These are phyloP conservation scores for Lepiota subincarnata DNA, from an alignment of 768 basidiomycete species.

Conservation along the genomic window DNA sequence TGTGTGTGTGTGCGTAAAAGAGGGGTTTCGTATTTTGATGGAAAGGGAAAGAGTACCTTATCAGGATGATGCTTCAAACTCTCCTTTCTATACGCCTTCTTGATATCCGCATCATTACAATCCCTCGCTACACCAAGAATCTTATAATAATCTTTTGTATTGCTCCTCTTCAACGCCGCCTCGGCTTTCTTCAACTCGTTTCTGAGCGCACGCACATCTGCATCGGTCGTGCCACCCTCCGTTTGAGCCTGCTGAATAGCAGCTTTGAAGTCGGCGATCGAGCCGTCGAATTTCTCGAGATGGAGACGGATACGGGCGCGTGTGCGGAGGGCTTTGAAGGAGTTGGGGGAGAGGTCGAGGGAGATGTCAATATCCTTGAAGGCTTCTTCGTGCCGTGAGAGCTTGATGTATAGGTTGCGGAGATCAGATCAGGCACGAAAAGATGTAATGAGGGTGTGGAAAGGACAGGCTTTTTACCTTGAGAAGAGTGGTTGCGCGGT, in stretches of 20 bases:
- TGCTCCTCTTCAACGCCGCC: conserved; percentile 76
- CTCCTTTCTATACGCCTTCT: conserved; percentile 88
- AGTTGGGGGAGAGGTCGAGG: conserved; percentile 53
- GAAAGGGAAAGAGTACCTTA: conserved; percentile 44
- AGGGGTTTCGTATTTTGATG: neutral
- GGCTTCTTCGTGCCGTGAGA: conserved; percentile 63
- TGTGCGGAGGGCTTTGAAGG: conserved; percentile 85
- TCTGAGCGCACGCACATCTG: conserved; percentile 58
- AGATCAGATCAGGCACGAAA: conserved; percentile 11
- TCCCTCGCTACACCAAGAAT: conserved; percentile 63
- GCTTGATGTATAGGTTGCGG: conserved; percentile 33
- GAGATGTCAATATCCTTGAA: conserved; percentile 68
- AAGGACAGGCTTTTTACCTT: conserved; percentile 53
- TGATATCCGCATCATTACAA: conserved; percentile 69
- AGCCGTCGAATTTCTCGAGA: conserved; percentile 68
- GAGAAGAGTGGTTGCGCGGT: conserved; percentile 76
- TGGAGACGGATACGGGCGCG: conserved; percentile 76
- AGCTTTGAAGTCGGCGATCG: conserved; percentile 73
- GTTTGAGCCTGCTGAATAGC: conserved; percentile 69
- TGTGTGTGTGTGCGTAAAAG: conserved; percentile 21
- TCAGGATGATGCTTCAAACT: conserved; percentile 84
- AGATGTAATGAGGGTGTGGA: neutral
- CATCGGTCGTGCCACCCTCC: conserved; percentile 53
- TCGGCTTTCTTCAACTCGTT: conserved; percentile 79
- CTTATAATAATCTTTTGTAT: conserved; percentile 89